Evolutionary conservation across 495 filamentous ascomycete species (phyloP).

Genomic region (Neurospora tetrasperma): DNA sequence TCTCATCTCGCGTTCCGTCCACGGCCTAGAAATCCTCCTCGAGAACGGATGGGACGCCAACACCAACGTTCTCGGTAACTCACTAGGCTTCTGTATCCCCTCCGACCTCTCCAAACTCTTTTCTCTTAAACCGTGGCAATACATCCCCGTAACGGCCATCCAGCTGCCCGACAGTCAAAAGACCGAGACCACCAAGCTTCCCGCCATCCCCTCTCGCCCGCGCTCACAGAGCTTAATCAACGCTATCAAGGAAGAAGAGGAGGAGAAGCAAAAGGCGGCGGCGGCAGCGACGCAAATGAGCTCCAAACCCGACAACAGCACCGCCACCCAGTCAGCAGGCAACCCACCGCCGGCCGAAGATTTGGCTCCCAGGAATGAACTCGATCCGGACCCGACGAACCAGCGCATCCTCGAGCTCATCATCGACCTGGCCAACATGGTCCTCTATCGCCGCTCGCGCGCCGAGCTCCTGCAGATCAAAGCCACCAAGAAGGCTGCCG

Average conservation of each 20-base stretch:
- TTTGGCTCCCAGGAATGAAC: conserved; percentile 19
- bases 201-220: conserved; percentile 23
- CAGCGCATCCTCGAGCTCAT: conserved; percentile 68
- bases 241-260: conserved; percentile 24
- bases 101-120: conserved; percentile 68
- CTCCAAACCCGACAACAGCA: background rate
- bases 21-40: conserved; percentile 80
- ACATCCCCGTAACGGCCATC: conserved; percentile 34
- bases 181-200: conserved; percentile 27
- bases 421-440: conserved; percentile 80
- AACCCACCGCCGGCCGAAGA: background rate
- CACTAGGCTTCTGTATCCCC: conserved; percentile 80
- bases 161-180: conserved; percentile 30
- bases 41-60: conserved; percentile 89
- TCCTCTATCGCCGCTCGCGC: conserved; percentile 67
- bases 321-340: conserved; percentile 5
- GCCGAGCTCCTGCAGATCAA: conserved; percentile 56
- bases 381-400: conserved; percentile 57
- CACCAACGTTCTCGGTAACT: conserved; percentile 69
- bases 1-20: conserved; percentile 81
- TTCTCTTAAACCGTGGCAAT: conserved; percentile 40
- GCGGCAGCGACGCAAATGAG: background rate
- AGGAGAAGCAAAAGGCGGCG: conserved; percentile 11
- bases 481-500: conserved; percentile 40
- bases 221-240: conserved; percentile 23